Evolutionary conservation across 177 flowering plant species (phyloP).

Genomic region (Vitis hybrid): DNA sequence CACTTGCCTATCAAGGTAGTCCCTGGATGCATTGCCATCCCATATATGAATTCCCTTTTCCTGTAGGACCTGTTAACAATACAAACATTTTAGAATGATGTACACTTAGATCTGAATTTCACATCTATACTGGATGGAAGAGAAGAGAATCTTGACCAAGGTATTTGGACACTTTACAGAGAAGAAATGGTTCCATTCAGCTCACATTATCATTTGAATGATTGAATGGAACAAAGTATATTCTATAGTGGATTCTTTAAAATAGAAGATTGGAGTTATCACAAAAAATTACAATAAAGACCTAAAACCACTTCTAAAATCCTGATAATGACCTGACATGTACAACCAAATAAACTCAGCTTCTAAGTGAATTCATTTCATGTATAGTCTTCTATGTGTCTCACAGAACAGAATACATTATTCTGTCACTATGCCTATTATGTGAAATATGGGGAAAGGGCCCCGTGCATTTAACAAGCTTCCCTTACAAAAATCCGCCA

Average conservation of each 20-base stretch:
- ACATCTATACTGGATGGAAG: not conserved
- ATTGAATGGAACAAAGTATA: not conserved
- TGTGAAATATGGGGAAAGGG: too few relatives aligned
- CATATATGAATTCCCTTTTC: constrained; percentile 85
- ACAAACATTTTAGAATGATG: constrained; percentile 2
- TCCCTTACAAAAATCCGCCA: too few relatives aligned
- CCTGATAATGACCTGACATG: too few relatives aligned
- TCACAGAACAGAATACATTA: too few relatives aligned
- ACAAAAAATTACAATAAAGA: not conserved
- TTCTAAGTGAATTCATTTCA: too few relatives aligned
- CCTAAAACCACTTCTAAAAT: too few relatives aligned
- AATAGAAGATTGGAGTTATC: not conserved
- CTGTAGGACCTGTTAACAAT: constrained; percentile 56
- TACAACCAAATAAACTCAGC: too few relatives aligned
- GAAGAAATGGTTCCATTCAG: not conserved
- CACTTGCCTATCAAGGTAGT: constrained; percentile 67
- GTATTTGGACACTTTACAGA: not conserved
- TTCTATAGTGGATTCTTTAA: not conserved
- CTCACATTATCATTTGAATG: not conserved
- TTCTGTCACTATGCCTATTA: too few relatives aligned
- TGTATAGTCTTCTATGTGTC: too few relatives aligned
- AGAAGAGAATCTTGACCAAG: not conserved
- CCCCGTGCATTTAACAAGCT: too few relatives aligned
- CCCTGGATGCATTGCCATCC: constrained; percentile 93
- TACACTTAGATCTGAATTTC: not conserved